These are phyloP conservation scores for Fusarium annulatum DNA, from an alignment of 2,329 filamentous ascomycete species.

Conservation along the genomic window DNA sequence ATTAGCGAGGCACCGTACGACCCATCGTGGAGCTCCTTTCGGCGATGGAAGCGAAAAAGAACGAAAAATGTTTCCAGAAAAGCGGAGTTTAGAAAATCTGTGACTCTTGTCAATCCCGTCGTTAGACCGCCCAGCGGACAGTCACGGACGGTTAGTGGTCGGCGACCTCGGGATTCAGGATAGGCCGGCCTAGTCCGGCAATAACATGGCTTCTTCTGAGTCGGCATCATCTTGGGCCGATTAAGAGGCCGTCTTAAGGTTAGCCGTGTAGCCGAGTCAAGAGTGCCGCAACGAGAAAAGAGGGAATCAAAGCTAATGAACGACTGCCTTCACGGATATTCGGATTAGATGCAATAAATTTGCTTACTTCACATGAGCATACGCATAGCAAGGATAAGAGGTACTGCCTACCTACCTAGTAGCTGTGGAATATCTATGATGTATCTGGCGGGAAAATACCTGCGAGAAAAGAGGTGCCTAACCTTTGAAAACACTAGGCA, in stretches of 20 bases:
- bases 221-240: conserved; percentile 31
- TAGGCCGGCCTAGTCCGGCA: conserved; percentile 23
- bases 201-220: conserved; percentile 22
- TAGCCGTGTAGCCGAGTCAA: conserved; percentile 22
- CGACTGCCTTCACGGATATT: conserved; percentile 11
- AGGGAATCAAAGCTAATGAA: neutral
- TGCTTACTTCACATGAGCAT: neutral
- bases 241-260: conserved; percentile 12
- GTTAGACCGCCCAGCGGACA: conserved; percentile 17
- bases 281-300: neutral
- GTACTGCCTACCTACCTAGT: neutral
- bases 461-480: conserved; percentile 6
- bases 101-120: conserved; percentile 36
- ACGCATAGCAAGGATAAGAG: neutral
- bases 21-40: conserved; percentile 20
- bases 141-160: conserved; percentile 22
- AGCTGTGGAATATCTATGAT: neutral
- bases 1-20: conserved; percentile 20
- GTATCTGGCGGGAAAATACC: conserved; percentile 24
- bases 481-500: conserved; percentile 12
- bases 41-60: conserved; percentile 32
- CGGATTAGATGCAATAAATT: conserved; percentile 5
- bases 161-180: conserved; percentile 26
- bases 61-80: conserved; percentile 29
- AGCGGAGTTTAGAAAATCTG: conserved; percentile 24